Percentiles rank a stretch among this genome's conserved stretches.
These are phyloP conservation scores for Corymbia calophylla DNA, from an alignment of 441 rosid genomes.

Conservation along the genomic window DNA sequence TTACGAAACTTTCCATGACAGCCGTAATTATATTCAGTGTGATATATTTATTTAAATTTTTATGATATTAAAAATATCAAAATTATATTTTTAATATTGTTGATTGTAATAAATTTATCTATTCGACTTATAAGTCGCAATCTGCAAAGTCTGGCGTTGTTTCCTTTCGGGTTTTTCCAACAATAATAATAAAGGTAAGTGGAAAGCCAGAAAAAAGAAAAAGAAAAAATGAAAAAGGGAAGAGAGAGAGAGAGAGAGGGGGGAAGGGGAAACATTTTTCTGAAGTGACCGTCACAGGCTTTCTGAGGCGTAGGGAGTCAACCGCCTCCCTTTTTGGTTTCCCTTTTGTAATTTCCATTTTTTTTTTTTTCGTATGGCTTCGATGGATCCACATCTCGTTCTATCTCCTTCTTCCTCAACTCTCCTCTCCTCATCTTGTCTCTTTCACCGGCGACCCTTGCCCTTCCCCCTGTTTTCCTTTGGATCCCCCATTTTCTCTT, in stretches of 20 bases:
- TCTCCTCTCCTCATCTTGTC: background rate
- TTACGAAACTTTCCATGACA: no score
- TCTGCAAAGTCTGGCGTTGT: no score
- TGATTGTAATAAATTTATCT: no score
- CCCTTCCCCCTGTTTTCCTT: background rate
- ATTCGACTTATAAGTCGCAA: no score
- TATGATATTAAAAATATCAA: no score
- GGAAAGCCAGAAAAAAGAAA: background rate
- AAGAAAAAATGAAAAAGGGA: no score
- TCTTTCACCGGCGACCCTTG: background rate
- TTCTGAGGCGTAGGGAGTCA: slow-evolving; percentile 32
- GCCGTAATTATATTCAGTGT: no score
- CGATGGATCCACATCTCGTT: slow-evolving; percentile 46
- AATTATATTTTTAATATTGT: no score
- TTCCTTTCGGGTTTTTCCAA: background rate
- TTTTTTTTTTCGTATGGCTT: slow-evolving; percentile 57
- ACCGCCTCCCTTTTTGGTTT: slow-evolving; percentile 42
- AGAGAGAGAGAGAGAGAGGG: background rate
- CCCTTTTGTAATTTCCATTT: background rate
- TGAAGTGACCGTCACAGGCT: slow-evolving; percentile 20
- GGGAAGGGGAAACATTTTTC: background rate
- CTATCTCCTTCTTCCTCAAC: slow-evolving; percentile 10
- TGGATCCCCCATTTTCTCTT: background rate
- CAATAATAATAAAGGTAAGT: background rate
- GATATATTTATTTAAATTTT: no score